These are phyloP conservation scores for Fusarium tuaranense DNA, from an alignment of 2,329 filamentous ascomycete genomes.

Conservation along the genomic window DNA sequence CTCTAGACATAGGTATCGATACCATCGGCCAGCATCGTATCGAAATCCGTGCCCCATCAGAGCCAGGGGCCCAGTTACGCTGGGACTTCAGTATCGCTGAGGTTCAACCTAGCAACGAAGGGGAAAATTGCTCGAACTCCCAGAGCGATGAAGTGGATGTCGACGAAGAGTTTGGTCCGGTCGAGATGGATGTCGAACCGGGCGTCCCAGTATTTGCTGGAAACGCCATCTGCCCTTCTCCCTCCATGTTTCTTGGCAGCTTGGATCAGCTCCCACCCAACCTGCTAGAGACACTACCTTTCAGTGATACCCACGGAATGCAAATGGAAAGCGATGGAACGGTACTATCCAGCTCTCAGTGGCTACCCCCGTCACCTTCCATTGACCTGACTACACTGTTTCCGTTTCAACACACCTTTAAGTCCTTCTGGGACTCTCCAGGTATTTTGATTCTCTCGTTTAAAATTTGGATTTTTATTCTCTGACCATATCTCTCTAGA, in stretches of 20 bases:
- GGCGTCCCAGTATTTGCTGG: neutral
- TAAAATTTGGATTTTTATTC: accelerated
- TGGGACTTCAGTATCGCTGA: neutral
- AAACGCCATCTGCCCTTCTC: neutral
- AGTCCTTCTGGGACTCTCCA: neutral
- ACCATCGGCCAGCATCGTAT: neutral
- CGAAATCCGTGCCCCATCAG: neutral
- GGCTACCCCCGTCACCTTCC: neutral
- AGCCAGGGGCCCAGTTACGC: neutral
- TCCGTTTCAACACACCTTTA: neutral
- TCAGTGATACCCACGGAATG: neutral
- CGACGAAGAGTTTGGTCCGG: neutral
- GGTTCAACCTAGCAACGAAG: neutral
- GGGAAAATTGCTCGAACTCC: neutral
- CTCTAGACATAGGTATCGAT: neutral
- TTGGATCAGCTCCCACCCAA: neutral
- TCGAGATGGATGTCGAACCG: neutral
- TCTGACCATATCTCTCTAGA: neutral
- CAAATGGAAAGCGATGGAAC: neutral
- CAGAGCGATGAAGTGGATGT: neutral
- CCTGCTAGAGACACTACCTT: neutral
- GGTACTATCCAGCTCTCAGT: neutral
- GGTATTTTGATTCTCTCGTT: neutral
- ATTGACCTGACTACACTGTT: too few relatives aligned
- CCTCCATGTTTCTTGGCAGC: neutral